Base-by-base conservation (phyloP, 2,329 filamentous ascomycete species). In the Epichloe baconii region DNA sequence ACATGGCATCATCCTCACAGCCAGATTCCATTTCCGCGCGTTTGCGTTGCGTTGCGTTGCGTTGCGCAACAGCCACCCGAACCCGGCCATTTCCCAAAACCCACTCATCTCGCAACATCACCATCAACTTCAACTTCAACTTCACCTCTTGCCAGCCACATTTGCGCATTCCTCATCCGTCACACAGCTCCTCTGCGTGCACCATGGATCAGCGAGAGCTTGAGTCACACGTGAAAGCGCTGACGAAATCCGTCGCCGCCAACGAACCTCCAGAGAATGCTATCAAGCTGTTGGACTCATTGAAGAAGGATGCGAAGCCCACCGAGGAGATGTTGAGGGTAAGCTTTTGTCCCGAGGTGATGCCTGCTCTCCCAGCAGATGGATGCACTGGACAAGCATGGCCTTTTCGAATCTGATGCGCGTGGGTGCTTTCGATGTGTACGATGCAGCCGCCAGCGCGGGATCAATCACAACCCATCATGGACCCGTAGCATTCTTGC, bases 311-410 rank as follows among this genome's bases (percentile, higher is more conserved):
- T 55, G 83, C 91, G 37, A 78, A 80, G 45, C 86, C 90, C 10
- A 93, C 87, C 3, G 93, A 98, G 70, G 88, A 96, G 59, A 79
- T 95, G 59, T 75, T 98, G 57, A 83, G 91, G 63, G 85, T 84
- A 73, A 59, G 79, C 73, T 43, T 21, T n/a, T 15, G n/a, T 7
- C 41, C 26, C 26, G 10, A 31, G 3, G 4, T 10, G 26, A 31
- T 31, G 26, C 10, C 10, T 31, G 26, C 3, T 31, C 26, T 31
- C 26, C 26, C 26, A 11, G 26, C 1, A 31, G 26, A 31, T 31
- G 26, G 8, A 31, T 31, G 26, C 26, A 11, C 26, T 31, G 26
- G 26, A 31, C 26, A 31, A 11, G 26, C 26, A 31, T 31, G 26
- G 10, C 3, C 1, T 31, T 31, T 11, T 31, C 26, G 26, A 31